These are phyloP conservation scores for Emericellopsis terricola DNA, from an alignment of 495 filamentous ascomycete genomes.

Conservation along the genomic window DNA sequence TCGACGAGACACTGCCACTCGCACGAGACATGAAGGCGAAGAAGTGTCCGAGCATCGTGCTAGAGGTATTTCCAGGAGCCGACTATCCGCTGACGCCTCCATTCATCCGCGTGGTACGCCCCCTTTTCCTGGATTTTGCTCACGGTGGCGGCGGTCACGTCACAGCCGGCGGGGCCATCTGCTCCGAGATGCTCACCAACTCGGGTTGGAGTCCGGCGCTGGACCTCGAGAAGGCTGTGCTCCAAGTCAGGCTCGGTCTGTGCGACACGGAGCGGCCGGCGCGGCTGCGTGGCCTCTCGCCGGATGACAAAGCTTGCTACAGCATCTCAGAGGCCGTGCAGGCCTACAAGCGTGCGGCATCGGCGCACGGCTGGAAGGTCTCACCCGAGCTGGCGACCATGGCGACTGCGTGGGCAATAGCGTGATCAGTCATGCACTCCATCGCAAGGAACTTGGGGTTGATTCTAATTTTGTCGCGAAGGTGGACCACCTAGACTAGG, in stretches of 20 bases:
- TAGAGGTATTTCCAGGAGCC: slow-evolving; percentile 65
- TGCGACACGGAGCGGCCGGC: slow-evolving; percentile 53
- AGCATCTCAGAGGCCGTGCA: slow-evolving; percentile 48
- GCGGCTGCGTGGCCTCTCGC: too few species aligned
- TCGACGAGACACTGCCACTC: slow-evolving; percentile 49
- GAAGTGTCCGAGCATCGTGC: slow-evolving; percentile 44
- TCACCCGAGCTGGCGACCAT: slow-evolving; percentile 20
- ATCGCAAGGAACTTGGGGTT: too few species aligned
- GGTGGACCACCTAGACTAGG: too few species aligned
- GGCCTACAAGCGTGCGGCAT: slow-evolving; percentile 52
- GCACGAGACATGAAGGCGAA: slow-evolving; percentile 53
- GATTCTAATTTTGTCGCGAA: too few species aligned
- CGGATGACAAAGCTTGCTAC: too few species aligned
- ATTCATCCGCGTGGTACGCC: slow-evolving; percentile 70
- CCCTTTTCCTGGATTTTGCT: slow-evolving; percentile 54
- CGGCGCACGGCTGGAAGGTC: slow-evolving; percentile 44
- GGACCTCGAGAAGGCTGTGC: slow-evolving; percentile 60
- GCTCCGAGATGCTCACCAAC: slow-evolving; percentile 81
- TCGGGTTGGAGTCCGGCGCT: slow-evolving; percentile 60
- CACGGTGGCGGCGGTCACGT: slow-evolving; percentile 76
- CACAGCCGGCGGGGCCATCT: slow-evolving; percentile 73
- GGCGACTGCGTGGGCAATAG: background rate
- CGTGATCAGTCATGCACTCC: too few species aligned
- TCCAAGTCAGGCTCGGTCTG: slow-evolving; percentile 75
- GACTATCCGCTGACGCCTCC: slow-evolving; percentile 66